phyloP scores from a whole-genome alignment of 768 basidiomycete genomes.

The Lenzites betulinus region DNA sequence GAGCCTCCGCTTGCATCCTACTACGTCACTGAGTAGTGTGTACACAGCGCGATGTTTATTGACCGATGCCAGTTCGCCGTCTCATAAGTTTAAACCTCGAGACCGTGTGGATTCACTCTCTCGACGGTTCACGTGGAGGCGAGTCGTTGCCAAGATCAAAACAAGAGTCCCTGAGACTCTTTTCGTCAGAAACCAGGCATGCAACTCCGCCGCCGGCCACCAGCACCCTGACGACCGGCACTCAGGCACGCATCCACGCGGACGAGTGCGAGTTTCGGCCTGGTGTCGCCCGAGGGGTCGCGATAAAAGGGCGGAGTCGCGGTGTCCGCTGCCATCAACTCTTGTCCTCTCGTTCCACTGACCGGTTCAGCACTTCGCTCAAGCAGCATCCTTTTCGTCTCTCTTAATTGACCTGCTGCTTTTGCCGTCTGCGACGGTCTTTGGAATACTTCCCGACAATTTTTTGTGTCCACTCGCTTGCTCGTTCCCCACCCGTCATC shows the following conservation, averaged over 20 bases:
- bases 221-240: constrained; percentile 11
- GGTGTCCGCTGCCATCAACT: neutral
- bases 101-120: too few relatives aligned
- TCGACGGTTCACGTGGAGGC: too few relatives aligned
- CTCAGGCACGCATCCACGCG: constrained; percentile 12
- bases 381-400: constrained; percentile 15
- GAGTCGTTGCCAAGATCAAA: too few relatives aligned
- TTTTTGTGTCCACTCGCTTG: neutral
- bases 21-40: too few relatives aligned
- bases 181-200: neutral
- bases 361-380: constrained; percentile 27
- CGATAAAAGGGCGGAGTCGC: constrained; percentile 1
- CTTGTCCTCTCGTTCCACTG: constrained; percentile 18
- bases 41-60: too few relatives aligned
- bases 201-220: constrained; percentile 6
- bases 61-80: too few relatives aligned
- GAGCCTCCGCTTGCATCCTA: too few relatives aligned
- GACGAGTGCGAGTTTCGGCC: neutral
- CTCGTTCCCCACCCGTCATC: neutral
- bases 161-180: neutral
- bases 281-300: neutral
- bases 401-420: constrained; percentile 12
- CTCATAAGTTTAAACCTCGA: too few relatives aligned
- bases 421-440: constrained; percentile 24
- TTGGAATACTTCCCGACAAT: constrained; percentile 16